Percentiles rank a stretch among this genome's conserved stretches.
These are phyloP conservation scores for Penicillium crustosum DNA, from an alignment of 2,329 filamentous ascomycete species.

Conservation along the genomic window DNA sequence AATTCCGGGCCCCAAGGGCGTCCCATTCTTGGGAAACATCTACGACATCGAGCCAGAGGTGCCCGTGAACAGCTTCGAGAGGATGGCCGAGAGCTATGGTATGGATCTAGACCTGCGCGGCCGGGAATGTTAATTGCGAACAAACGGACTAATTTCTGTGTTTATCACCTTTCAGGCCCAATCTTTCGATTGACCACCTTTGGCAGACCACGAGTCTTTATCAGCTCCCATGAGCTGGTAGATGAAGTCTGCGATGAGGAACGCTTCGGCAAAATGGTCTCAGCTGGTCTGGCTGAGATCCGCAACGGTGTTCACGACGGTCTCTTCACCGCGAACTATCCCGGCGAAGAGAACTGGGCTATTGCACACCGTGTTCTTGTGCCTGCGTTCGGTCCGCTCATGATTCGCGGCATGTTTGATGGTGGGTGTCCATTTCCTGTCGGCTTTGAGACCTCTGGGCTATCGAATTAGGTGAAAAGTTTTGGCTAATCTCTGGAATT, in stretches of 20 bases:
- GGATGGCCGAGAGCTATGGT: constrained; percentile 67
- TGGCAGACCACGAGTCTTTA: constrained; percentile 48
- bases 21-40: constrained; percentile 67
- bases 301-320: constrained; percentile 63
- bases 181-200: constrained; percentile 59
- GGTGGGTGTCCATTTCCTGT: constrained; percentile 20
- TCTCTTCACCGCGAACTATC: constrained; percentile 59
- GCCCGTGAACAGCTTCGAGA: constrained; percentile 55
- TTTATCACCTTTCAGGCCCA: constrained; percentile 45
- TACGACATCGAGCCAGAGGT: constrained; percentile 61
- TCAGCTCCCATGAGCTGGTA: constrained; percentile 56
- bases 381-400: constrained; percentile 50
- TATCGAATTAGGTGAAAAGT: neutral
- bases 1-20: constrained; percentile 65
- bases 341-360: constrained; percentile 59
- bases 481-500: neutral
- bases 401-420: constrained; percentile 46
- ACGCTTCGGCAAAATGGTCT: constrained; percentile 62
- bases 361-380: constrained; percentile 56
- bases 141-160: neutral
- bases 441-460: neutral
- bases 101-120: constrained; percentile 18
- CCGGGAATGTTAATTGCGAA: neutral
- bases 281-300: constrained; percentile 54
- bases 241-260: constrained; percentile 66